These are phyloP conservation scores for Crucibulum laeve DNA, from an alignment of 768 basidiomycete genomes.

Conservation along the genomic window DNA sequence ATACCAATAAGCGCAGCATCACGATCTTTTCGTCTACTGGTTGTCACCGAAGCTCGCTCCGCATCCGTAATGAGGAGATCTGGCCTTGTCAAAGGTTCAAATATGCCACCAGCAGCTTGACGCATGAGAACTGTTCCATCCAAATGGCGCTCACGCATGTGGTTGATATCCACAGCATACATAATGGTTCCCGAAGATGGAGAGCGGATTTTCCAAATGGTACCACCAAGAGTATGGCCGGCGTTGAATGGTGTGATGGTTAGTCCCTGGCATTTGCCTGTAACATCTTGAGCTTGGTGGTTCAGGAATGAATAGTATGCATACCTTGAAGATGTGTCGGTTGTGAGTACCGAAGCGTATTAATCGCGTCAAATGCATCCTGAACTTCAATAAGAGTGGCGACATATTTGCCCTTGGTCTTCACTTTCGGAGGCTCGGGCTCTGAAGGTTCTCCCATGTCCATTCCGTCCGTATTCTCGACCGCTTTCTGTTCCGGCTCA, in stretches of 20 bases:
- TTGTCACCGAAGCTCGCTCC: conserved; percentile 76
- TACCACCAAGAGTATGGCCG: conserved; percentile 93
- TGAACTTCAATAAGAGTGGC: conserved; percentile 82
- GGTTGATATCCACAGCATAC: conserved; percentile 94
- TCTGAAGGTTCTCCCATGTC: conserved; percentile 21
- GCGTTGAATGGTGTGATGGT: conserved; percentile 95
- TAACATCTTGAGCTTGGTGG: conserved; percentile 1
- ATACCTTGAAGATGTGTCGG: conserved; percentile 92
- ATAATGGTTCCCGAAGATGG: conserved; percentile 94
- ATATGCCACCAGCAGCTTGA: conserved; percentile 69
- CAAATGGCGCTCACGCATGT: conserved; percentile 92
- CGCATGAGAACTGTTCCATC: conserved; percentile 89
- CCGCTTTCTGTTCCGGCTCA: conserved; percentile 18
- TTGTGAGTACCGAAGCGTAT: conserved; percentile 91
- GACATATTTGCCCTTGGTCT: conserved; percentile 54
- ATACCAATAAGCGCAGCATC: conserved; percentile 84
- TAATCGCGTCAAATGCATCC: conserved; percentile 89
- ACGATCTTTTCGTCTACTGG: conserved; percentile 84
- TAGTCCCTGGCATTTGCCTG: conserved; percentile 87
- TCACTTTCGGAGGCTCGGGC: conserved; percentile 18
- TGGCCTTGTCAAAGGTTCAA: conserved; percentile 83
- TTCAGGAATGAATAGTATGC: conserved; percentile 4
- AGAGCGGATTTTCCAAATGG: conserved; percentile 98
- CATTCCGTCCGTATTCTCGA: conserved; percentile 19
- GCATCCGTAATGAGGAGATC: conserved; percentile 95